Evolutionary conservation across 2,329 filamentous ascomycete species (phyloP), one percentile per base, ranked within the genome.

Genomic region (Diaporthe citrichinensis): DNA sequence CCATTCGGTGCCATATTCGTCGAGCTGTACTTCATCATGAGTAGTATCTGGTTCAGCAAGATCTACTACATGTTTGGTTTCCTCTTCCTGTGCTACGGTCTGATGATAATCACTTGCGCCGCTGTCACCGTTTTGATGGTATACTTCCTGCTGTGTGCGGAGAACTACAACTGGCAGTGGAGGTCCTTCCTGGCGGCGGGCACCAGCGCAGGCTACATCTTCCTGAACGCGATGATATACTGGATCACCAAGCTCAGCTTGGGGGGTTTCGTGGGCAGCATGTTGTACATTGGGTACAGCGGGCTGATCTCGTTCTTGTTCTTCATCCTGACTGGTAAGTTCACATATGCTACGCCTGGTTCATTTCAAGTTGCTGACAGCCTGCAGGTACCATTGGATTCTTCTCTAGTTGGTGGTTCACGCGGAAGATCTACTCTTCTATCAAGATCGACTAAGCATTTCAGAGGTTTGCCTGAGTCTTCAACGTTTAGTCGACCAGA

Each of bases 21-120:
- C 62, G 97, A 99, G 86, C 92, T 99, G 3, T 98, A 98, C 89
- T 98, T 98, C 86, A 98, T 99, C 87, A 98, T 99, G 95, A 98
- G 93, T 86, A 98, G 95, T 36, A 96, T 99, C 83, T 99, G 97
- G 97, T 98, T 97, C 85, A 96, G 93, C 87, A 95, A 97, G 85
- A 97, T 99, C 79, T 99, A 99, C 89, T 99, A 99, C 90, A 99
- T 99, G 97, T 99, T 99, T 81, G 97, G 97, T 31, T 99, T 99
- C 89, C 88, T 99, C 49, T 99, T 99, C 89, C 90, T 99, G 74
- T 98, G 96, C 89, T 99, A 98, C 82, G 96, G 94, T 15, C 90
- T 99, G 68, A 98, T 99, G 95, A 95, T 98, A 80, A 94, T 98
- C 80, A 98, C 97, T 1, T 95, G 94, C 76, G 96, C 96, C 0